These are phyloP conservation scores for Neohortaea acidophila DNA, from an alignment of 495 filamentous ascomycete genomes.

Conservation along the genomic window DNA sequence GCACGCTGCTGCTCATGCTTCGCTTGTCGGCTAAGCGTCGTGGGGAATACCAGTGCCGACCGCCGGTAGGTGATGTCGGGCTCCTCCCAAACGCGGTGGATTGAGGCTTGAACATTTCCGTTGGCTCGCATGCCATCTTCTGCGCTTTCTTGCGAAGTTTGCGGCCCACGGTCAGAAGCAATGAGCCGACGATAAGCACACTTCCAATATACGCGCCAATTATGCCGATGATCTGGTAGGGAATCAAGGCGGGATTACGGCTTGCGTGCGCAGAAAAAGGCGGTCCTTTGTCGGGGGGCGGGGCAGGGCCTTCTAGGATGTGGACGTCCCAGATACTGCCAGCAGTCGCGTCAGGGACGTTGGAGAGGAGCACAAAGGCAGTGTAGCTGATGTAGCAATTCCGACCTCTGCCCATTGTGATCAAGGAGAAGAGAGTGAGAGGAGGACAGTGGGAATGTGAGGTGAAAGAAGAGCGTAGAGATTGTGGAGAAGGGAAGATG, in stretches of 20 bases:
- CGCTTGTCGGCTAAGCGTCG: slow-evolving; percentile 18
- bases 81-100: slow-evolving; percentile 14
- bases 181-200: slow-evolving; percentile 20
- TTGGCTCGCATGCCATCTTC: slow-evolving; percentile 37
- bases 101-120: slow-evolving; percentile 46
- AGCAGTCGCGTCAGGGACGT: slow-evolving; percentile 1
- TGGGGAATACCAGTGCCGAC: slow-evolving; percentile 29
- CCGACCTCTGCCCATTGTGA: slow-evolving; percentile 14
- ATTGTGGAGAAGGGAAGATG: too few relatives aligned
- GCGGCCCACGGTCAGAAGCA: slow-evolving; percentile 50
- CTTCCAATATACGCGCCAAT: slow-evolving; percentile 15
- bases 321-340: slow-evolving; percentile 11
- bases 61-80: slow-evolving; percentile 25
- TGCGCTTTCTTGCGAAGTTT: slow-evolving; percentile 41
- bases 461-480: too few relatives aligned
- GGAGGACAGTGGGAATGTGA: too few relatives aligned
- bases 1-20: slow-evolving; percentile 29
- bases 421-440: too few relatives aligned
- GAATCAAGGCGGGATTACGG: slow-evolving; percentile 15
- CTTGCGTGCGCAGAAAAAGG: slow-evolving; percentile 19
- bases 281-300: slow-evolving; percentile 18
- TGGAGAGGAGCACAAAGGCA: slow-evolving; percentile 9
- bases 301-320: slow-evolving; percentile 18
- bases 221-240: slow-evolving; percentile 21
- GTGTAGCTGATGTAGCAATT: slow-evolving; percentile 14